Percentiles rank a stretch among this genome's conserved stretches.
Evolutionary conservation across 2,329 filamentous ascomycete species (phyloP).

Genomic region (Ophiostoma ulmi): DNA sequence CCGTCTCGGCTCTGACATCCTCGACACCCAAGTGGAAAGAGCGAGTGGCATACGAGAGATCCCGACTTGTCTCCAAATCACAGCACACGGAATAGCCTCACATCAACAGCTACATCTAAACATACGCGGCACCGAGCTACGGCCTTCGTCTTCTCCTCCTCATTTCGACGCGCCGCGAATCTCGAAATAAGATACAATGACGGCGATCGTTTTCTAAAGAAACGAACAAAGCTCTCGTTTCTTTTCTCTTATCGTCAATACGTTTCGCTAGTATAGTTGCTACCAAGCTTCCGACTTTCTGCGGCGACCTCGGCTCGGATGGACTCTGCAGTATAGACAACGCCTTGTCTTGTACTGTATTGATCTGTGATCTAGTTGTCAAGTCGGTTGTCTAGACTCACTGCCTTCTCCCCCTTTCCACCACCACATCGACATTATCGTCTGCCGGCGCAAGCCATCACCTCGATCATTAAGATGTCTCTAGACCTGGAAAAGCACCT

Average conservation of each 20-base stretch:
- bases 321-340: conserved; percentile 18
- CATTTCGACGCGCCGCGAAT: background rate
- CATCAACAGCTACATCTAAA: background rate
- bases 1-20: conserved; percentile 6
- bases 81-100: background rate
- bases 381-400: background rate
- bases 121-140: background rate
- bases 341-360: conserved; percentile 12
- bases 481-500: conserved; percentile 78
- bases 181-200: background rate
- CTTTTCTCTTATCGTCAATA: background rate
- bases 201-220: background rate
- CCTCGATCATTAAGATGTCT: conserved; percentile 44
- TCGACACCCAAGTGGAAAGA: conserved; percentile 8
- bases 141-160: background rate
- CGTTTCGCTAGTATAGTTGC: background rate
- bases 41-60: conserved; percentile 4
- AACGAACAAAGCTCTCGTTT: background rate
- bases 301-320: conserved; percentile 16
- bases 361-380: background rate
- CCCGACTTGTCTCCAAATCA: conserved; percentile 11
- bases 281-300: background rate
- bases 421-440: background rate
- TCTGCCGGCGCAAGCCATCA: background rate
- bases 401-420: background rate